A percentile compares a stretch with the other conserved stretches of the same genome.
Conservation (phyloP, 352 stramenopile species). For the Phytophthora ohioensis region DNA sequence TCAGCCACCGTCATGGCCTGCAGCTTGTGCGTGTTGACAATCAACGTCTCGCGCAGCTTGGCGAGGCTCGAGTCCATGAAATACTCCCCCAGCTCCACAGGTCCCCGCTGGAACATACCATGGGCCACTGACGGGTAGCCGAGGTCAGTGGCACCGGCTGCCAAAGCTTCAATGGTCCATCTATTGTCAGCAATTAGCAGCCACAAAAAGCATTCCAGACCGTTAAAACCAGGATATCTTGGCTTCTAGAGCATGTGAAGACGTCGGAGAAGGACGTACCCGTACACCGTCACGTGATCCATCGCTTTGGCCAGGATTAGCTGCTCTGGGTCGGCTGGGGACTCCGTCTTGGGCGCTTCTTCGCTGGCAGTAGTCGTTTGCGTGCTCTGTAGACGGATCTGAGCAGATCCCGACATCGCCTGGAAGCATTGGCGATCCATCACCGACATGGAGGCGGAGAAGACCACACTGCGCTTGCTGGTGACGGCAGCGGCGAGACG, state of each 20-base stretch:
- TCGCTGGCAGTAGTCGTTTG: slow-evolving; percentile 21
- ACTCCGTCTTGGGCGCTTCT: slow-evolving; percentile 26
- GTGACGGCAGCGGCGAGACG: slow-evolving; percentile 16
- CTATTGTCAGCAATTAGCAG: slow-evolving; percentile 34
- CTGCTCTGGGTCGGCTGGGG: slow-evolving; percentile 50
- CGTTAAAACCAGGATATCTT: slow-evolving; percentile 16
- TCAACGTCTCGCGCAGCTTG: slow-evolving; percentile 68
- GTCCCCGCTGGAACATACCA: slow-evolving; percentile 80
- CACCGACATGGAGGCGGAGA: slow-evolving; percentile 10
- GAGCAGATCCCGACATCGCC: background rate
- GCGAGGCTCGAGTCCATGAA: slow-evolving; percentile 85
- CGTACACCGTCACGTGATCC: slow-evolving; percentile 51
- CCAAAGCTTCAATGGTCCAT: slow-evolving; percentile 81
- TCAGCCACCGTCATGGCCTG: slow-evolving; percentile 80
- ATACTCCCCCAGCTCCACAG: slow-evolving; percentile 84
- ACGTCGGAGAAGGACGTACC: slow-evolving; percentile 40
- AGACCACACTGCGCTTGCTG: slow-evolving; percentile 23
- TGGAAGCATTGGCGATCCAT: slow-evolving; percentile 23
- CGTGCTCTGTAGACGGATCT: slow-evolving; percentile 34
- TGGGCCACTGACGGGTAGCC: slow-evolving; percentile 85
- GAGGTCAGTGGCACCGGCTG: slow-evolving; percentile 68
- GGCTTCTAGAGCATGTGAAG: slow-evolving; percentile 14
- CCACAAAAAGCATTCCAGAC: slow-evolving; percentile 16
- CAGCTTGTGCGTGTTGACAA: slow-evolving; percentile 64
- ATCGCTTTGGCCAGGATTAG: slow-evolving; percentile 68